phyloP scores from a whole-genome alignment of 2,329 filamentous ascomycete genomes.

The Beauveria scarabaeidicola region DNA sequence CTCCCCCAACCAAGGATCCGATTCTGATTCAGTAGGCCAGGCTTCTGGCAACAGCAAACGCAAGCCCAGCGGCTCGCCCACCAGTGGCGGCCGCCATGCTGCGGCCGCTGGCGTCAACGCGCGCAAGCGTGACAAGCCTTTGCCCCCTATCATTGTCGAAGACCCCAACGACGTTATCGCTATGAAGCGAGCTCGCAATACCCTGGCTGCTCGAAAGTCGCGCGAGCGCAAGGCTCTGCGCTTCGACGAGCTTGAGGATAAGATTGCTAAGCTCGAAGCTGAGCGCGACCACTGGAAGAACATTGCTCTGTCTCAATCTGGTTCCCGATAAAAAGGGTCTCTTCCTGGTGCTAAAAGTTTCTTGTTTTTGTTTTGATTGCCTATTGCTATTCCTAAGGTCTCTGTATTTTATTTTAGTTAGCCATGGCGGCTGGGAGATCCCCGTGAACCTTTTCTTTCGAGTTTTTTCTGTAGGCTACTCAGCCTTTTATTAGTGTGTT shows the following conservation, averaged over 20 bases:
- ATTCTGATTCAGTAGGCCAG: constrained; percentile 38
- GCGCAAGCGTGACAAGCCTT: constrained; percentile 70
- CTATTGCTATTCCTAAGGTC: not conserved
- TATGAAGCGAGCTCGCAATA: constrained; percentile 90
- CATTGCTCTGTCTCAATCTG: constrained; percentile 37
- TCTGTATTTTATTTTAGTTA: constrained; percentile 1
- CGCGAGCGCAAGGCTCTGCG: constrained; percentile 75
- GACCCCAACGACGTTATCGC: constrained; percentile 68
- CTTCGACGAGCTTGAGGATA: constrained; percentile 64
- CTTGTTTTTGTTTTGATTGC: constrained; percentile 13
- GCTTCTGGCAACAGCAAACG: constrained; percentile 33
- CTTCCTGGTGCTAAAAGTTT: constrained; percentile 15
- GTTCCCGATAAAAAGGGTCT: constrained; percentile 22
- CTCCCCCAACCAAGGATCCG: constrained; percentile 35
- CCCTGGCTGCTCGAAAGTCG: constrained; percentile 86
- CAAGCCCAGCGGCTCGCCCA: constrained; percentile 39
- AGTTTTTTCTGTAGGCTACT: not conserved
- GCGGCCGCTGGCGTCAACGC: constrained; percentile 61
- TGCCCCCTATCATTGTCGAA: constrained; percentile 68
- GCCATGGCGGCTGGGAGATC: constrained; percentile 9
- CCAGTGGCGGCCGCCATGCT: constrained; percentile 50
- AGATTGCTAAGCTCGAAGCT: constrained; percentile 60
- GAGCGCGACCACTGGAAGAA: constrained; percentile 60
- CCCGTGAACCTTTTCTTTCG: not conserved
- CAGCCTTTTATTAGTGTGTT: not conserved